These are phyloP conservation scores for Fusarium armeniacum DNA, from an alignment of 2,329 filamentous ascomycete species.

Conservation along the genomic window DNA sequence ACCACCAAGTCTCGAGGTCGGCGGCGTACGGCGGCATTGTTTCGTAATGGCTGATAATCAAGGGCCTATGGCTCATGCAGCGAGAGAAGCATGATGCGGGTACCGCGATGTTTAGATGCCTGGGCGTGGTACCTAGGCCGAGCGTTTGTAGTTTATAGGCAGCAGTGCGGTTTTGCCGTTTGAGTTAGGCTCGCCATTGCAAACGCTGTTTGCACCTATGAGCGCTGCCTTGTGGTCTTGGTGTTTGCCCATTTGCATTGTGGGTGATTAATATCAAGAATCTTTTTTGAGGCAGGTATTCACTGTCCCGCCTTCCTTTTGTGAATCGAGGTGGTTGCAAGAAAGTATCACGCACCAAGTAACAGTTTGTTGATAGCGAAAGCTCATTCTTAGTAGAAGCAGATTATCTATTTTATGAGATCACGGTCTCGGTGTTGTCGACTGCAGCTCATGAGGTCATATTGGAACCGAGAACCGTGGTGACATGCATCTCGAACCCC, in stretches of 20 bases:
- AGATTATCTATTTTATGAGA: background rate
- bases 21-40: slow-evolving; percentile 52
- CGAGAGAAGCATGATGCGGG: background rate
- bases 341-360: background rate
- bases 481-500: slow-evolving; percentile 37
- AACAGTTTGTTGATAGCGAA: background rate
- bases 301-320: slow-evolving; percentile 11
- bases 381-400: background rate
- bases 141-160: background rate
- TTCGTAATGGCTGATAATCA: background rate
- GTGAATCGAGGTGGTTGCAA: background rate
- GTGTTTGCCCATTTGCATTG: slow-evolving; percentile 19
- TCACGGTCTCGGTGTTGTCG: background rate
- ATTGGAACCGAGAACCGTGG: slow-evolving; percentile 4
- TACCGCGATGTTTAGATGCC: background rate
- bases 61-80: background rate
- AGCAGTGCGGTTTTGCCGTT: background rate
- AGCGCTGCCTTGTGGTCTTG: background rate
- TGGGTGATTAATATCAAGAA: slow-evolving; percentile 3
- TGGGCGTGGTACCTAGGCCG: background rate
- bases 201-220: slow-evolving; percentile 1
- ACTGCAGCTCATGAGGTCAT: slow-evolving; percentile 30
- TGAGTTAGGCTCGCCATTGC: background rate
- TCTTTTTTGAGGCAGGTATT: slow-evolving; percentile 10
- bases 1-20: slow-evolving; percentile 56